phyloP scores from a whole-genome alignment of 805 yeast species.

The Osmozyma mogii region DNA sequence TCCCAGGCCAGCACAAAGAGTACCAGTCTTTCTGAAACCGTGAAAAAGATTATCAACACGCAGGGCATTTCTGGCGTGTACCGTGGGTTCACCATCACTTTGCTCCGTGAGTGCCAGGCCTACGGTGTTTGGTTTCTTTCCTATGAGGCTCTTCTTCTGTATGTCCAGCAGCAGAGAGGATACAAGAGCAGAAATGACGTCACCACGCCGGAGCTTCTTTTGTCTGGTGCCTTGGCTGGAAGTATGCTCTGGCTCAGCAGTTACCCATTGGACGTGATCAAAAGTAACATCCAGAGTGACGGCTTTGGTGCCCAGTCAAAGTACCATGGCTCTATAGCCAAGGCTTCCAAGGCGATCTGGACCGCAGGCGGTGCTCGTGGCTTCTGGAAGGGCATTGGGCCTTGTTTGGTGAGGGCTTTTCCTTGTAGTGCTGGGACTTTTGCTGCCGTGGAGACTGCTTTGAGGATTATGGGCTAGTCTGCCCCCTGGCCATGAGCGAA shows the following conservation, averaged over 20 bases:
- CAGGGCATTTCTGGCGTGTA: constrained; percentile 47
- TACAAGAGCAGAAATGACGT: constrained; percentile 39
- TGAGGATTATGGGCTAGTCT: constrained; percentile 43
- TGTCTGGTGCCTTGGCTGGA: constrained; percentile 61
- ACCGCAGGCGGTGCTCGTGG: constrained; percentile 39
- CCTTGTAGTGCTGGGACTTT: constrained; percentile 71
- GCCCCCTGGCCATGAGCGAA: too few species aligned
- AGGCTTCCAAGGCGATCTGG: constrained; percentile 34
- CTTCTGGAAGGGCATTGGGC: constrained; percentile 57
- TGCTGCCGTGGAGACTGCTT: constrained; percentile 65
- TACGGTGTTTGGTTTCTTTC: constrained; percentile 70
- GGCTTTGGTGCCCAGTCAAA: constrained; percentile 35
- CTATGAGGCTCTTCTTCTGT: constrained; percentile 47
- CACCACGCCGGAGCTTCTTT: constrained; percentile 46
- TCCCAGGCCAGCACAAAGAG: constrained; percentile 42
- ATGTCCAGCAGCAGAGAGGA: constrained; percentile 23
- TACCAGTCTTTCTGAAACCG: constrained; percentile 25
- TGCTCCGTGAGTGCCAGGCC: constrained; percentile 58
- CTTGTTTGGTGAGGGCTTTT: constrained; percentile 51
- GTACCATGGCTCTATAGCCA: constrained; percentile 31
- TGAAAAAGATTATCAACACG: constrained; percentile 30
- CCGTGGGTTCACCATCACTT: constrained; percentile 48
- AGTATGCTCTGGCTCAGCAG: constrained; percentile 55
- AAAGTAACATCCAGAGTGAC: constrained; percentile 48
- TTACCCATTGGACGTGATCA: constrained; percentile 46